Percentiles rank a stretch among this genome's conserved stretches.
These are phyloP conservation scores for Podila epigama DNA, from an alignment of 192 early-diverging fungal genomes.

Conservation along the genomic window DNA sequence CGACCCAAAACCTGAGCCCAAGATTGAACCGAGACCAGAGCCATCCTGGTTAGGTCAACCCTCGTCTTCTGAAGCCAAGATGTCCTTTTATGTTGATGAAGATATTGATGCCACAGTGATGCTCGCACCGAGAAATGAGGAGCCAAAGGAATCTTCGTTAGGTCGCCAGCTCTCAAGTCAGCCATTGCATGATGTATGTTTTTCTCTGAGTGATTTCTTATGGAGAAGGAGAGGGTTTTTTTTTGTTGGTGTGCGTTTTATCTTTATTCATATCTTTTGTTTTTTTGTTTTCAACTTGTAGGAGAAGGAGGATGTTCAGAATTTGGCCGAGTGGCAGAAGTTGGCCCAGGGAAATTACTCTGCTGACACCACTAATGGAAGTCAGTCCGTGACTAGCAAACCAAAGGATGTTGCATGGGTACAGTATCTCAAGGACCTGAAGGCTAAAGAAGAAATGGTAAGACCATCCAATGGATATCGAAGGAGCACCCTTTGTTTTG, in stretches of 20 bases:
- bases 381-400: not conserved
- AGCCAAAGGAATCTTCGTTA: not conserved
- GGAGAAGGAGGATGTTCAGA: not conserved
- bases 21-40: no score
- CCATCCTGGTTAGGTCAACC: not conserved
- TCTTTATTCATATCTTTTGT: not conserved
- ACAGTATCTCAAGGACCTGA: not conserved
- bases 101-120: not conserved
- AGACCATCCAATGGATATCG: not conserved
- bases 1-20: no score
- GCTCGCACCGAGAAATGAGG: not conserved
- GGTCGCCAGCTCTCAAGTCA: not conserved
- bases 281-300: not conserved
- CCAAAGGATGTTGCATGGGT: not conserved
- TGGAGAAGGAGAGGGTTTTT: no score
- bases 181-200: not conserved
- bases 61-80: not conserved
- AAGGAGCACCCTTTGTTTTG: not conserved
- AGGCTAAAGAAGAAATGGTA: not conserved
- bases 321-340: not conserved
- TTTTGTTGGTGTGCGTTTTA: not conserved
- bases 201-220: no score
- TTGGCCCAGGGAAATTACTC: not conserved
- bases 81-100: not conserved
- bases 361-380: not conserved